Conservation (phyloP, 2,329 filamentous ascomycete genomes). For the Fusarium chlamydosporum region DNA sequence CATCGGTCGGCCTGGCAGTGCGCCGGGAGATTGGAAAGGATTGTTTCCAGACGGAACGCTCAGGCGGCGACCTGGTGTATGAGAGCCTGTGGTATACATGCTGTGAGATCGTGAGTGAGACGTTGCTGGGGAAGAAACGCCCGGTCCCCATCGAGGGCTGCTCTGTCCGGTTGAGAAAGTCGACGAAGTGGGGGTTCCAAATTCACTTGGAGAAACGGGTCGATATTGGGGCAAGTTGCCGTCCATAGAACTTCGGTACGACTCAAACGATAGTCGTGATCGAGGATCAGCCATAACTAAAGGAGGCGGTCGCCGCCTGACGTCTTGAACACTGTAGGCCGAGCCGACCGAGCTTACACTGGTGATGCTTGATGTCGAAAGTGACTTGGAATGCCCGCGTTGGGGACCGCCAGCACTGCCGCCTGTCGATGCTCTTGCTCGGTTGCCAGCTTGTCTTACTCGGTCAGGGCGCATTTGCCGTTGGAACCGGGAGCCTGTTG, state of each 20-base stretch:
- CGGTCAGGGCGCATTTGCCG: conserved; percentile 91
- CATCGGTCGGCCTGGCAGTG: conserved; percentile 69
- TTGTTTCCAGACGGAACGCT: conserved; percentile 84
- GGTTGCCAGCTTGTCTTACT: conserved; percentile 78
- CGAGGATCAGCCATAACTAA: conserved; percentile 86
- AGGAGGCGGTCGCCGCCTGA: conserved; percentile 81
- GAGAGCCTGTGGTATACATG: conserved; percentile 75
- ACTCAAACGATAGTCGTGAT: conserved; percentile 76
- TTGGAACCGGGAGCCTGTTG: conserved; percentile 91
- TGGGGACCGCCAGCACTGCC: conserved; percentile 79
- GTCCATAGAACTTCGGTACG: conserved; percentile 75
- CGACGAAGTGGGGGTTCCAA: conserved; percentile 85
- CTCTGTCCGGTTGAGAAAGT: conserved; percentile 83
- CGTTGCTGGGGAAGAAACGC: conserved; percentile 79
- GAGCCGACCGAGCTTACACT: conserved; percentile 78
- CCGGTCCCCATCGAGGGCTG: conserved; percentile 81
- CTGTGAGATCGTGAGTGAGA: conserved; percentile 78
- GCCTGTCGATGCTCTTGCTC: conserved; percentile 82
- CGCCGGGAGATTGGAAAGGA: conserved; percentile 77
- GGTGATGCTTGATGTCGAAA: conserved; percentile 89
- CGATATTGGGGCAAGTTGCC: conserved; percentile 72
- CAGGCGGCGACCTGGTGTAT: conserved; percentile 79
- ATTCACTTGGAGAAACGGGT: conserved; percentile 78
- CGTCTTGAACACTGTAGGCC: conserved; percentile 74
- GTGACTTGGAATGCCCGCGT: conserved; percentile 85